Conservation (phyloP, 192 early-diverging fungal species). For the Ambispora gerdemannii region DNA sequence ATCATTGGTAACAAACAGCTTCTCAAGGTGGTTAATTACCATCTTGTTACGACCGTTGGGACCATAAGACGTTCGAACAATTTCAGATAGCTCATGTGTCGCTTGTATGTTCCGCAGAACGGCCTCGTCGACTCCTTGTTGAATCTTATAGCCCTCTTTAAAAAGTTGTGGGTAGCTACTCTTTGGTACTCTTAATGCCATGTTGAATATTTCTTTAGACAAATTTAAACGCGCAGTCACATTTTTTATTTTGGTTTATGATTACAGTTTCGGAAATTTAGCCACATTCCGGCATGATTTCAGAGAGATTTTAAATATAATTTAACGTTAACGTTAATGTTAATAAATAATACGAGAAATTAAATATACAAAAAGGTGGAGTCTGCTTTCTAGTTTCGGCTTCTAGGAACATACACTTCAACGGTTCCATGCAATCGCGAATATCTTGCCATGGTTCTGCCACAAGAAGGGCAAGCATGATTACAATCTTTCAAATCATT, state of each 20-base stretch:
- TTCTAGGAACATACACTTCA: too few relatives aligned
- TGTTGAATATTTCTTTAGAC: too few relatives aligned
- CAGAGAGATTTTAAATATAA: too few relatives aligned
- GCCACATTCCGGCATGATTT: too few relatives aligned
- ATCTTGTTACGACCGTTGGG: conserved; percentile 99
- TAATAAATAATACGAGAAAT: too few relatives aligned
- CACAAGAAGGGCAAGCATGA: conserved; percentile 23
- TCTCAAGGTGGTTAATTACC: conserved; percentile 98
- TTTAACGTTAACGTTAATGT: too few relatives aligned
- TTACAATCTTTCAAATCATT: conserved; percentile 19
- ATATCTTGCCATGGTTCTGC: conserved; percentile 25
- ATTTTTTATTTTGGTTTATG: too few relatives aligned
- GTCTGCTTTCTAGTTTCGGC: too few relatives aligned
- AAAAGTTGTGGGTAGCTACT: conserved; percentile 78
- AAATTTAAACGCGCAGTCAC: too few relatives aligned
- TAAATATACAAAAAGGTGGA: too few relatives aligned
- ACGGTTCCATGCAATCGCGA: conserved; percentile 21
- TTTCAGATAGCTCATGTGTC: conserved; percentile 88
- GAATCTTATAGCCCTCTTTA: conserved; percentile 87
- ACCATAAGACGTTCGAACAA: conserved; percentile 92
- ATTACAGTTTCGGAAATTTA: too few relatives aligned
- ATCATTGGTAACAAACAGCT: conserved; percentile 97
- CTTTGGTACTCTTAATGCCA: conserved; percentile 91
- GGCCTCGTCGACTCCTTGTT: conserved; percentile 95
- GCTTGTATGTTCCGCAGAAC: conserved; percentile 93